Conservation (phyloP, 805 yeast species). For the Starmerella ratchasimensis region DNA sequence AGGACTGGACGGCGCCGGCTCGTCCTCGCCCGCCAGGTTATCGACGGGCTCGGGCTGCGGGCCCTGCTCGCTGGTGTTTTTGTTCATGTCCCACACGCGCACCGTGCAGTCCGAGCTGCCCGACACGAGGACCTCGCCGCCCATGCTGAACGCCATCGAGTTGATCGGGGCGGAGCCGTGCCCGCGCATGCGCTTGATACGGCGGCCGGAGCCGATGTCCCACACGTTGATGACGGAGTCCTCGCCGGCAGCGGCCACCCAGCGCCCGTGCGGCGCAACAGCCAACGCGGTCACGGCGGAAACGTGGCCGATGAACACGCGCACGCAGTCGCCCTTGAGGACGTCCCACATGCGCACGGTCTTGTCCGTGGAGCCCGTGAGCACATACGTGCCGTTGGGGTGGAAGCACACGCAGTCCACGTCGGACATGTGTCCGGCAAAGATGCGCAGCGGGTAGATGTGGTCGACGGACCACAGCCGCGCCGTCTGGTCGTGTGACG, state of each 20-base stretch:
- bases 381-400: conserved; percentile 86
- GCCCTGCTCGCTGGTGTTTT: conserved; percentile 64
- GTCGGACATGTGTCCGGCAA: conserved; percentile 95
- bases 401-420: conserved; percentile 92
- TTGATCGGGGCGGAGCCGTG: conserved; percentile 81
- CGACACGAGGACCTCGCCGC: conserved; percentile 78
- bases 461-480: conserved; percentile 97
- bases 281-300: conserved; percentile 78
- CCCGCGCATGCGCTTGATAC: conserved; percentile 83
- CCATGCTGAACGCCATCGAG: conserved; percentile 70
- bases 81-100: conserved; percentile 89
- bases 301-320: conserved; percentile 84
- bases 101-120: conserved; percentile 89
- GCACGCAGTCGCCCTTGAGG: conserved; percentile 70
- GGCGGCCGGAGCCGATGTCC: conserved; percentile 87
- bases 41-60: conserved; percentile 67
- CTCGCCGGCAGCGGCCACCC: conserved; percentile 92
- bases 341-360: conserved; percentile 98
- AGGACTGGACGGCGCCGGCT: too few species aligned
- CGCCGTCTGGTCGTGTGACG: conserved; percentile 95
- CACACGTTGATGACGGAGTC: conserved; percentile 79
- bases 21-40: conserved; percentile 8
- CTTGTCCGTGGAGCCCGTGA: conserved; percentile 91
- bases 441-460: conserved; percentile 84
- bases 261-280: conserved; percentile 92